Evolutionary conservation across 148 eudicot species (phyloP).

Genomic region (Talinum fruticosum): DNA sequence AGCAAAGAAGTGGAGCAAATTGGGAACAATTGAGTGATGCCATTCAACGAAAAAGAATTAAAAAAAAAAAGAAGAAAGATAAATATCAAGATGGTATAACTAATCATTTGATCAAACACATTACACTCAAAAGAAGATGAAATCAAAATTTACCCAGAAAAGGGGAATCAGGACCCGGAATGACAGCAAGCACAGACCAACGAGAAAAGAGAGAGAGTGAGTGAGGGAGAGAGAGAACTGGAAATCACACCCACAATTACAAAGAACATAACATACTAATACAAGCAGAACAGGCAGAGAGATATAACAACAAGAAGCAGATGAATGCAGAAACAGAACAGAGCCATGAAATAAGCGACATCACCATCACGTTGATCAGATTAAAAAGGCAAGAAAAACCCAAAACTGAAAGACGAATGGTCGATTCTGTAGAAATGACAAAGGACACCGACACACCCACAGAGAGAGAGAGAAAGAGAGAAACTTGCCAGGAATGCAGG

Average conservation of each 20-base stretch:
- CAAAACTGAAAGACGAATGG: background rate
- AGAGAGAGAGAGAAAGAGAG: background rate
- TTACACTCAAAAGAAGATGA: background rate
- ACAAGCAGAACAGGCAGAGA: background rate
- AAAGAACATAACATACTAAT: too few species aligned
- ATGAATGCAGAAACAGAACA: background rate
- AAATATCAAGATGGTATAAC: background rate
- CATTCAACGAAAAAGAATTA: too few species aligned
- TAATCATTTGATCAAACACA: slow-evolving; percentile 5
- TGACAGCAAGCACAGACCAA: background rate
- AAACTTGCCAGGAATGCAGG: too few species aligned
- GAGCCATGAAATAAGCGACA: background rate
- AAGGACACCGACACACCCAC: background rate
- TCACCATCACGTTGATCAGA: background rate
- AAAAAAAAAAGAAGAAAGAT: background rate
- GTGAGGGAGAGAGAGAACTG: background rate
- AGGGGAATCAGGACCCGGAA: background rate
- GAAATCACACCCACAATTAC: background rate
- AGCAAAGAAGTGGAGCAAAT: background rate
- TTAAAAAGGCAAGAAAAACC: background rate
- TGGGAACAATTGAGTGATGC: too few species aligned
- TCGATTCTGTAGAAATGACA: background rate
- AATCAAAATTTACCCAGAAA: background rate
- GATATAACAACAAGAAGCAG: background rate
- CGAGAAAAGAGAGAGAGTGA: background rate